Base-by-base conservation (phyloP, 768 basidiomycete genomes). In the Pleurotus ostreatus region DNA sequence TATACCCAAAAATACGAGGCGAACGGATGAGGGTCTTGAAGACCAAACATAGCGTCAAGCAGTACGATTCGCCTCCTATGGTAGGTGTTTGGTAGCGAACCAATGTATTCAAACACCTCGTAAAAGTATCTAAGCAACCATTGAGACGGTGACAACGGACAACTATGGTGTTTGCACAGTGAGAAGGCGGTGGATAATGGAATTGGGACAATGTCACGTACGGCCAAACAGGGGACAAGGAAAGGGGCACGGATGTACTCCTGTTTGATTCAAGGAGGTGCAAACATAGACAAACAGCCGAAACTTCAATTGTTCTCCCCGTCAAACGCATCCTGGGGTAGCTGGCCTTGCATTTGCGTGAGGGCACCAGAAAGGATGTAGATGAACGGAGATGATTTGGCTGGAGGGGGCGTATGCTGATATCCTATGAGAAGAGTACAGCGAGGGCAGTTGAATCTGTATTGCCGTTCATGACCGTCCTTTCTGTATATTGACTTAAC, bases 301-400 rank as follows among this genome's bases (percentile, higher is more conserved):
- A 13, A n/a, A 16, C n/a, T n/a, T 9, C n/a, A 49, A 18, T 71
- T 65, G 59, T 80, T 79, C 63, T 77, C 76, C 40, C 80, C 77
- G 49, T 88, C 85, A 64, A 95, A 92, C 5, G 94, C 94, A 60
- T 92, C 91, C 46, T 78, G 70, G 8, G 94, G 94, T 30, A 94
- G 72, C 65, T 93, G 86, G 34, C 94, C 94, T 75, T 96, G 94
- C 61, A 88, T 73, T 64, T 89, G 89, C n/a, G 90, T 92, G 56
- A 96, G 77, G 15, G 91, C 87, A 3, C 94, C 94, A 46, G 82
- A 76, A 48, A 92, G 62, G 55, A 95, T 82, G 67, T 94, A 96
- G 38, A 94, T 63, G 69, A 85, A 94, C 1, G 89, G 83, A 2
- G 82, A 86, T 2, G 84, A 82, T 70, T 90, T 92, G 43, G 78